Base-by-base conservation (phyloP, 192 early-diverging fungal genomes). In the Umbelopsis sp. region DNA sequence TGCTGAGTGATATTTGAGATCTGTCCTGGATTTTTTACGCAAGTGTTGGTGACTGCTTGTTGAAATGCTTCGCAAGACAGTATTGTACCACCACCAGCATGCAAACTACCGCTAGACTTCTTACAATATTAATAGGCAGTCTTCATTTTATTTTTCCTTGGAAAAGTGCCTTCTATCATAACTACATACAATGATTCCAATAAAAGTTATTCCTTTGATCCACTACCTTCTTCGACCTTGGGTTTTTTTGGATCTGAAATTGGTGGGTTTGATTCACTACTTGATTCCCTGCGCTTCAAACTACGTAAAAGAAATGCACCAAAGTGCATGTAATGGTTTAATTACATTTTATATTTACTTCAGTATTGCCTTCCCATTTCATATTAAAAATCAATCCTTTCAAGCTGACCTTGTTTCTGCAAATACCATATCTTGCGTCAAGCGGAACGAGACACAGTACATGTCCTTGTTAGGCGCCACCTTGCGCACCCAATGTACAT, bases 381-480 rank as follows among this genome's bases (percentile, higher is more conserved):
- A n/a, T n/a, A n/a, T n/a, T n/a, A n/a, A n/a, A n/a, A n/a, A n/a
- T n/a, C n/a, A n/a, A n/a, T n/a, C n/a, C n/a, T n/a, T n/a, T 67
- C 20, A 45, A 38, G 32, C 49, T 66, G 77, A 78, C 79, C 79
- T 80, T 76, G 72, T 72, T 66, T 76, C 68, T 54, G 77, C 72
- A 82, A 85, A 98, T 4, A 95, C 95, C 22, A 98, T 89, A 53
- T 84, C 89, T 20, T 84, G 77, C 20, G 92, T 92, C 54, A 99
- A 77, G 12, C 77, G 78, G 73, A 99, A 93, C 14, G 92, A 92
- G 47, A 98, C 81, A 74, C 98, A 99, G 72, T 94, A 90, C 98
- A 99, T 99, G 31, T 99, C 95, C 84, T 99, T 99, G 59, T 95
- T 96, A 2, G 98, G 98, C 1, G 98, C 96, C 2, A 99, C 98